A percentile compares a stretch with the other conserved stretches of the same genome.
Evolutionary conservation across 2,329 filamentous ascomycete genomes (phyloP).

Genomic region (Parasarocladium wereldwijsianum): DNA sequence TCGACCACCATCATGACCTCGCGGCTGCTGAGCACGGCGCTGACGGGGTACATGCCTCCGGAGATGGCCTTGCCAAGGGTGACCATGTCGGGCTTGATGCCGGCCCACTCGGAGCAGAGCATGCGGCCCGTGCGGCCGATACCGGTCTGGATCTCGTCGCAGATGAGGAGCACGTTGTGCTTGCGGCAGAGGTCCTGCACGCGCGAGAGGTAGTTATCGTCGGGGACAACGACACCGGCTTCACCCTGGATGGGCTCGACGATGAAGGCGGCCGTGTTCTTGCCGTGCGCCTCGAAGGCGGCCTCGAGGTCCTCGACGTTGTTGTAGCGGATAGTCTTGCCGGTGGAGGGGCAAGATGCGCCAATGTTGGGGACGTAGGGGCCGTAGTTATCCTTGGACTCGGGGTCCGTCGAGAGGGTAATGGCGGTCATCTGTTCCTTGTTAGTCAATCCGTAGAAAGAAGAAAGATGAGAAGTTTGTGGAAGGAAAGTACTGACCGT

Average conservation of each 20-base stretch:
- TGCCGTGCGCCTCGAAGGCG: constrained; percentile 65
- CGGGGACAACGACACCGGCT: constrained; percentile 89
- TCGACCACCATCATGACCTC: constrained; percentile 94
- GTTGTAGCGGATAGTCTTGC: constrained; percentile 70
- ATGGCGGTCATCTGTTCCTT: constrained; percentile 68
- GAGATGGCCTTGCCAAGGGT: constrained; percentile 95
- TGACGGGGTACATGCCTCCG: constrained; percentile 98
- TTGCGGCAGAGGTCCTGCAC: constrained; percentile 80
- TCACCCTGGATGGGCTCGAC: constrained; percentile 97
- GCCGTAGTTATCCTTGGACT: constrained; percentile 93
- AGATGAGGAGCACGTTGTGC: constrained; percentile 91
- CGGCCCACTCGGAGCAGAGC: constrained; percentile 87
- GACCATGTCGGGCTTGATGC: constrained; percentile 89
- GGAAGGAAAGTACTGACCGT: constrained; percentile 46
- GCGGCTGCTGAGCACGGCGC: constrained; percentile 72
- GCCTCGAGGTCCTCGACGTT: constrained; percentile 67
- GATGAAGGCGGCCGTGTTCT: constrained; percentile 80
- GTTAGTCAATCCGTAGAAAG: constrained; percentile 4
- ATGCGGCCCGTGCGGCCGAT: constrained; percentile 91
- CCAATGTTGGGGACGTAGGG: constrained; percentile 87
- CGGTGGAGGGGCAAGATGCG: constrained; percentile 58
- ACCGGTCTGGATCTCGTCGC: constrained; percentile 96
- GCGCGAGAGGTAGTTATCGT: constrained; percentile 70
- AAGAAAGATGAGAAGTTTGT: background rate
- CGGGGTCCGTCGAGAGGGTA: constrained; percentile 86